Percentiles rank a stretch among this genome's conserved stretches.
Conservation (phyloP, 2,329 filamentous ascomycete genomes). For the Aspergillus arachidicola region DNA sequence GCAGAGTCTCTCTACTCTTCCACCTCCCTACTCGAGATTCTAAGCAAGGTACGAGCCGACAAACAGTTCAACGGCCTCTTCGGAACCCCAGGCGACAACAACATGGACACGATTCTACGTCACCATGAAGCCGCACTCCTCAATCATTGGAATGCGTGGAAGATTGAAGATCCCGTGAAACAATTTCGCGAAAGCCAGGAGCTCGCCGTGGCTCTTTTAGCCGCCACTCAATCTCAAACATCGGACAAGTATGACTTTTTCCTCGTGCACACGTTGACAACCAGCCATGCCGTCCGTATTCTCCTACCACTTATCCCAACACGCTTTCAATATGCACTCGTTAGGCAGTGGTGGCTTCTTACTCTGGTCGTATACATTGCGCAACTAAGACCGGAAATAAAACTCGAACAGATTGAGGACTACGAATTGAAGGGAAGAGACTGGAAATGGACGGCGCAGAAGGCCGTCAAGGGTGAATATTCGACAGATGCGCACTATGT, state of each 20-base stretch:
- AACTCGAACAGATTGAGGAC: slow-evolving; percentile 63
- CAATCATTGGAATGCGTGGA: slow-evolving; percentile 92
- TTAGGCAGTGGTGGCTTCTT: slow-evolving; percentile 90
- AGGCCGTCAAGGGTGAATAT: slow-evolving; percentile 69
- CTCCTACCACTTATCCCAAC: slow-evolving; percentile 76
- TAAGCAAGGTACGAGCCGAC: slow-evolving; percentile 71
- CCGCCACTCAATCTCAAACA: slow-evolving; percentile 33
- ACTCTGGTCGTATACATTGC: slow-evolving; percentile 76
- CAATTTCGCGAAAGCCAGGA: slow-evolving; percentile 74
- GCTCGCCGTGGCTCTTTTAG: slow-evolving; percentile 51
- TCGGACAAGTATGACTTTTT: slow-evolving; percentile 76
- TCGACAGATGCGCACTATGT: slow-evolving; percentile 80
- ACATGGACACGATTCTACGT: slow-evolving; percentile 69
- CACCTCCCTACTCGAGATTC: slow-evolving; percentile 68
- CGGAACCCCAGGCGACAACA: slow-evolving; percentile 58
- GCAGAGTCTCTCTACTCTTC: slow-evolving; percentile 62
- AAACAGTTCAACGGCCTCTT: slow-evolving; percentile 70
- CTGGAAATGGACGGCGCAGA: slow-evolving; percentile 76
- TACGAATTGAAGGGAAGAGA: slow-evolving; percentile 64
- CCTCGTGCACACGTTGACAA: slow-evolving; percentile 77
- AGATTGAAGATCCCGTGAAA: slow-evolving; percentile 66
- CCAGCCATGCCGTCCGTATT: slow-evolving; percentile 85
- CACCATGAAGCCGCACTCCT: slow-evolving; percentile 71
- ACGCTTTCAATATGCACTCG: slow-evolving; percentile 70
- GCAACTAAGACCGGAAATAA: slow-evolving; percentile 71